Evolutionary conservation across 306 rosid genomes (phyloP).

Genomic region (Castanea sativa): DNA sequence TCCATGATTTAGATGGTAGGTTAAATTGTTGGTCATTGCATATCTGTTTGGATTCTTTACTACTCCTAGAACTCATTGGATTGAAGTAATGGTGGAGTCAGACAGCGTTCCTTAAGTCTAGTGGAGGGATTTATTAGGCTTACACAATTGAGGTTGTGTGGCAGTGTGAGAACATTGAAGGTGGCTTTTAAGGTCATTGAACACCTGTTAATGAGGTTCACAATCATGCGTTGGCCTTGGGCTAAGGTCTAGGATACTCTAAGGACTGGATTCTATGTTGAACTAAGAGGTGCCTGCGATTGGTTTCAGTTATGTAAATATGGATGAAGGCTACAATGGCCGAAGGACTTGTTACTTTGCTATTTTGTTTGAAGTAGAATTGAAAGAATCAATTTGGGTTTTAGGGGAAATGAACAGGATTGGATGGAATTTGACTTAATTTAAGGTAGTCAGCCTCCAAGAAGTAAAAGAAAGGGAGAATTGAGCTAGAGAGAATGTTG

Average conservation of each 20-base stretch:
- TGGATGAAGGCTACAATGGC: background rate
- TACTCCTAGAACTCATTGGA: background rate
- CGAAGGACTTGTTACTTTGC: background rate
- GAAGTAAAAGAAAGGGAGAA: too few species aligned
- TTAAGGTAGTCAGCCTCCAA: too few species aligned
- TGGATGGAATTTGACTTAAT: too few species aligned
- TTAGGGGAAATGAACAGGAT: too few species aligned
- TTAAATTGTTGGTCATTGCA: background rate
- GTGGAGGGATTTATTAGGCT: too few species aligned
- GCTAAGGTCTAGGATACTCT: background rate
- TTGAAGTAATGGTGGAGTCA: background rate
- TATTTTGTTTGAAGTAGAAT: background rate
- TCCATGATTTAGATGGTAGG: background rate
- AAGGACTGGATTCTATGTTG: background rate
- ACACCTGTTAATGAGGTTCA: background rate
- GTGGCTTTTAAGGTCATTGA: background rate
- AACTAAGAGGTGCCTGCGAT: background rate
- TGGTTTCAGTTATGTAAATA: background rate
- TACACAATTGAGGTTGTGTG: background rate
- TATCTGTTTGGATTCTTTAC: background rate
- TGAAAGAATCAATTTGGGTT: too few species aligned
- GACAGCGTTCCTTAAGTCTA: too few species aligned
- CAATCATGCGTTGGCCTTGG: background rate
- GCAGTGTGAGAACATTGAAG: background rate
- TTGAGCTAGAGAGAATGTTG: too few species aligned